phyloP scores from a whole-genome alignment of 768 basidiomycete genomes.

The Agrocybe praecox region DNA sequence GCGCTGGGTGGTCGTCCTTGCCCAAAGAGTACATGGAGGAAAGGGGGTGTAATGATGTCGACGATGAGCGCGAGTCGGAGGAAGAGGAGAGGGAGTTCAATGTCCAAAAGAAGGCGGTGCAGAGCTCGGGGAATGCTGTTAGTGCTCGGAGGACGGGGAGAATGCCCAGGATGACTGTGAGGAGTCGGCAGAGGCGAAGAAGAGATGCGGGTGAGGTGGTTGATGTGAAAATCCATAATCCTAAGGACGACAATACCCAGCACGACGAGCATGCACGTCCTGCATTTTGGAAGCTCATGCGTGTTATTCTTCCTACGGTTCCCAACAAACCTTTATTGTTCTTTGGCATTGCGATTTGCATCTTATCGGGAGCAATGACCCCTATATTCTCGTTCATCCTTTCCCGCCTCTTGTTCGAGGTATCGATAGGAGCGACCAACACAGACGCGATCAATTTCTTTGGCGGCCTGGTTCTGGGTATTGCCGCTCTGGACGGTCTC shows the following conservation, averaged over 20 bases:
- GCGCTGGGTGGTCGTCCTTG: neutral
- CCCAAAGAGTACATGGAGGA: neutral
- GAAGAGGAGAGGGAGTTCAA: neutral
- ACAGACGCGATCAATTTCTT: conserved; percentile 63
- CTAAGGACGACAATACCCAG: neutral
- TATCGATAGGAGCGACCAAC: conserved; percentile 71
- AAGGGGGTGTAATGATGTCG: neutral
- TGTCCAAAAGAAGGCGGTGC: neutral
- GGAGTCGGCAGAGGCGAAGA: neutral
- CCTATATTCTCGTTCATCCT: conserved; percentile 93
- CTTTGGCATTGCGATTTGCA: conserved; percentile 66
- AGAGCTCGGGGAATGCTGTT: neutral
- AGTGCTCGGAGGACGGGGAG: neutral
- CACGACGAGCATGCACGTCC: conserved; percentile 15
- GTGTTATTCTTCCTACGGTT: conserved; percentile 65
- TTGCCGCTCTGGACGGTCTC: conserved; percentile 78
- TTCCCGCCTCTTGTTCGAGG: conserved; percentile 76
- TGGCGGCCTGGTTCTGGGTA: conserved; percentile 70
- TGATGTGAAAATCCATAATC: conserved; percentile 12
- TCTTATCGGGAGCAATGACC: conserved; percentile 81
- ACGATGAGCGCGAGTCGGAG: neutral
- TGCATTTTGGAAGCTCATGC: conserved; percentile 51
- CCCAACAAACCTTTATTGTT: conserved; percentile 73
- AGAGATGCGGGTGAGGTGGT: conserved; percentile 26
- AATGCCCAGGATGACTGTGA: neutral